Evolutionary conservation across 1,284 basidiomycete genomes (phyloP), one percentile per base, ranked within the genome.

Genomic region (Meripilus lineatus): DNA sequence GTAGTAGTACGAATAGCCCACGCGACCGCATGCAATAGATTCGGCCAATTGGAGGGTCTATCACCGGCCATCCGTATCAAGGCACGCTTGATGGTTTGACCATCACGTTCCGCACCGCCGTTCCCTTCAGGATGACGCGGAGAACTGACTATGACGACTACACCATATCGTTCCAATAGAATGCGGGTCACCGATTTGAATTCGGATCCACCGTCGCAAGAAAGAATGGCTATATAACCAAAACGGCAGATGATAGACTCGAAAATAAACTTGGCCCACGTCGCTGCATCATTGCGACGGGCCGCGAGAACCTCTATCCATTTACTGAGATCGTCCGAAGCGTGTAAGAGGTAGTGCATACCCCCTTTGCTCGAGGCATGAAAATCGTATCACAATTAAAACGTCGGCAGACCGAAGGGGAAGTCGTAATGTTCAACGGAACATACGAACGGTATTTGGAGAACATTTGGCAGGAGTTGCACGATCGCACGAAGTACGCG

Each of bases 121-220:
- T 67, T 67, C 3, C 60, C 63, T 49, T 66, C 42, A 0, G 59
- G 62, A 42, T 67, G 58, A 40, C 66, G 67, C 0, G 61, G 44
- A 2, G 59, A 54, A 2, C 56, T 60, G 1, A 59, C 32, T 4
- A 66, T 55, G 3, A 59, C 44, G 0, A 34, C 40, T 20, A 64
- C 51, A 1, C 47, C 35, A 34, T 65, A 65, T 17, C 54, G 51
- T 5, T 48, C 42, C 5, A 42, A 41, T 0, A 69, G 48, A 0
- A 55, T 30, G 3, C 58, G 34, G 0, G 54, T 57, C 14, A 55
- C 61, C 3, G 47, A 58, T 30, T 56, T 52, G 40, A 66, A 62
- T 40, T 65, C 60, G 0, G 58, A 30, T 0, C 65, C 61, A 10
- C 57, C 56, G 33, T 68, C 63, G 5, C 58, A 51, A 0, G 58